Percentiles rank a stretch among this genome's conserved stretches.
phyloP scores from a whole-genome alignment of 352 stramenopile species.

The Phytophthora europaea region DNA sequence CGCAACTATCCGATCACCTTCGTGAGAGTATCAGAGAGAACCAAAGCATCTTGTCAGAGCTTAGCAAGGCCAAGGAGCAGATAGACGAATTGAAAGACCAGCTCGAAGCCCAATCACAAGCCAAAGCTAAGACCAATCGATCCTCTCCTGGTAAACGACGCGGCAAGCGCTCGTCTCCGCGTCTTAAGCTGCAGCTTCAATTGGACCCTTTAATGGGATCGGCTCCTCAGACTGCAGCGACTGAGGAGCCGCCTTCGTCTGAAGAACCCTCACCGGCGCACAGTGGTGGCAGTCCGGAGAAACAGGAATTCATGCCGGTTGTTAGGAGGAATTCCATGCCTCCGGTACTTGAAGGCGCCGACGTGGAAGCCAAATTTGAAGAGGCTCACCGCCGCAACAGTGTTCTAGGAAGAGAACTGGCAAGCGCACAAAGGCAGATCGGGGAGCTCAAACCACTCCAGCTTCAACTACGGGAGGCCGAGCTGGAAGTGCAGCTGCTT shows the following conservation, averaged over 20 bases:
- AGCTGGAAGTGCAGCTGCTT: constrained; percentile 47
- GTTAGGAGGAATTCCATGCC: constrained; percentile 34
- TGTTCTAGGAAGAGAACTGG: constrained; percentile 59
- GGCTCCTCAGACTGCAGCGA: neutral
- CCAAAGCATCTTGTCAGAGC: constrained; percentile 55
- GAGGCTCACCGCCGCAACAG: constrained; percentile 55
- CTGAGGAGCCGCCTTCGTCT: constrained; percentile 31
- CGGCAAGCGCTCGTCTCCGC: constrained; percentile 20
- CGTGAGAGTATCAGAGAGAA: constrained; percentile 72
- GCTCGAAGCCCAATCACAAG: constrained; percentile 26
- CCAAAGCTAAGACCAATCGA: constrained; percentile 16
- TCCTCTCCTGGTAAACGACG: constrained; percentile 41
- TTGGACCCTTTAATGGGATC: constrained; percentile 17
- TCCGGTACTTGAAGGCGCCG: constrained; percentile 26
- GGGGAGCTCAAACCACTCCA: constrained; percentile 60
- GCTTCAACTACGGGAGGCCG: constrained; percentile 42
- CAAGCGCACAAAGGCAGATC: constrained; percentile 64
- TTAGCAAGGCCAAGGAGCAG: constrained; percentile 53
- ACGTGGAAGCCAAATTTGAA: constrained; percentile 60
- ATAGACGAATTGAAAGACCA: constrained; percentile 35
- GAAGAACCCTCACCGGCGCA: constrained; percentile 32
- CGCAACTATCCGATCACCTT: constrained; percentile 52
- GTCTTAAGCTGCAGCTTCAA: constrained; percentile 33
- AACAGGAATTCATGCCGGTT: constrained; percentile 24
- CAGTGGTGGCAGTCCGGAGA: constrained; percentile 25